Evolutionary conservation across 768 basidiomycete genomes (phyloP).

Genomic region (Obba rivulosa): DNA sequence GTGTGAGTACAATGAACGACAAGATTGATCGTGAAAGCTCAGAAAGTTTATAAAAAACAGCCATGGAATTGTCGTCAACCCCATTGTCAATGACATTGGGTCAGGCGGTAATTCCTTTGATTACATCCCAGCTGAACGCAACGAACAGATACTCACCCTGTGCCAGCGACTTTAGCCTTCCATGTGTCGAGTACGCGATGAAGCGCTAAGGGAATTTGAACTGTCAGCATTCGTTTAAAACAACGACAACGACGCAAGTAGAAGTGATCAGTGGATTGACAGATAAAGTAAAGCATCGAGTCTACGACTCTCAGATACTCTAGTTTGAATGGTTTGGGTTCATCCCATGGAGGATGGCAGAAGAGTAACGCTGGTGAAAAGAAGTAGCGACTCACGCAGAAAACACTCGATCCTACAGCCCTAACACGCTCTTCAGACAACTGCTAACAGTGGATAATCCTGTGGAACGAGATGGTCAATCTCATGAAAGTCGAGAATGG

Average conservation of each 20-base stretch:
- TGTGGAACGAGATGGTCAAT: too few species aligned
- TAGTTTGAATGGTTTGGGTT: constrained; percentile 77
- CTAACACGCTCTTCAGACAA: not conserved
- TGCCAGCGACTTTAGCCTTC: not conserved
- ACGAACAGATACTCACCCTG: too few species aligned
- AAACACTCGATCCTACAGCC: too few species aligned
- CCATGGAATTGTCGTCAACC: constrained; percentile 75
- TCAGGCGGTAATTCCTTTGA: constrained; percentile 88
- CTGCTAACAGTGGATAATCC: too few species aligned
- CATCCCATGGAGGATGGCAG: constrained; percentile 36
- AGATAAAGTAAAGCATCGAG: constrained; percentile 69
- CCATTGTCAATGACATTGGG: constrained; percentile 30
- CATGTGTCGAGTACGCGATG: not conserved
- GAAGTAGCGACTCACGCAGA: not conserved
- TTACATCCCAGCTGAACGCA: constrained; percentile 14
- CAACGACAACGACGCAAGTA: not conserved
- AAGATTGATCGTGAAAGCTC: constrained; percentile 26
- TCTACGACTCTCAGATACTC: constrained; percentile 78
- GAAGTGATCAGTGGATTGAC: constrained; percentile 56
- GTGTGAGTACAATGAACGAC: not conserved
- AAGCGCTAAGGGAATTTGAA: not conserved
- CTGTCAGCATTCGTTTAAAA: constrained; percentile 7
- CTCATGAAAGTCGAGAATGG: not conserved
- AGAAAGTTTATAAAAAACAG: constrained; percentile 67
- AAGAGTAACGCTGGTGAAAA: constrained; percentile 12